Percentiles rank a stretch among this genome's conserved stretches.
Evolutionary conservation across 805 yeast species (phyloP).

Genomic region (Yarrowia phangngaensis): DNA sequence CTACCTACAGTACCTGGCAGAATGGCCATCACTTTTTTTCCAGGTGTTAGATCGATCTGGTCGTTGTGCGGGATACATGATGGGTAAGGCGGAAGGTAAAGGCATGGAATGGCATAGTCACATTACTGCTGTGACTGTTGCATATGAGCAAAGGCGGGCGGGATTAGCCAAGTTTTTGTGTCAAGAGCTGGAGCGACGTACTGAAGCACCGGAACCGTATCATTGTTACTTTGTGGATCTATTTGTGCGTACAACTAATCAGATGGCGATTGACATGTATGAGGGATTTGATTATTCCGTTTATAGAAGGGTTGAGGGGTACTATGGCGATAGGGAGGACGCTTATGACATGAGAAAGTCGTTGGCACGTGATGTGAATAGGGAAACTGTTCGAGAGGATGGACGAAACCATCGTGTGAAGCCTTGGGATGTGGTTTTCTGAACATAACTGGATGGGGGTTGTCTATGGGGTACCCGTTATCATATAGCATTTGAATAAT

Average conservation of each 20-base stretch:
- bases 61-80: slow-evolving; percentile 54
- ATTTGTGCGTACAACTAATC: slow-evolving; percentile 84
- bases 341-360: slow-evolving; percentile 70
- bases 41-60: slow-evolving; percentile 48
- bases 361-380: slow-evolving; percentile 50
- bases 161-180: slow-evolving; percentile 83
- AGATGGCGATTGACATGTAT: slow-evolving; percentile 73
- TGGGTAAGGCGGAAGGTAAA: slow-evolving; percentile 94
- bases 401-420: slow-evolving; percentile 13
- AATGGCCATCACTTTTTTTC: slow-evolving; percentile 89
- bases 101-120: slow-evolving; percentile 91
- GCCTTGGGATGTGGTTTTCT: slow-evolving; percentile 23
- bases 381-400: slow-evolving; percentile 19
- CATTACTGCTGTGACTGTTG: slow-evolving; percentile 91
- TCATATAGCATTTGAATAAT: no score
- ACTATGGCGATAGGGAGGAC: slow-evolving; percentile 59
- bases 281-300: slow-evolving; percentile 83
- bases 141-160: slow-evolving; percentile 73
- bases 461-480: no score
- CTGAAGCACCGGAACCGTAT: slow-evolving; percentile 67
- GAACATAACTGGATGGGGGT: neutral
- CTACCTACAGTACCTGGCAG: slow-evolving; percentile 73
- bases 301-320: slow-evolving; percentile 81
- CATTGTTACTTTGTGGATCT: slow-evolving; percentile 82
- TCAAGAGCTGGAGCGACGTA: slow-evolving; percentile 63